phyloP scores from a whole-genome alignment of 164 flowering plant genomes.

The Vitis cinerea region DNA sequence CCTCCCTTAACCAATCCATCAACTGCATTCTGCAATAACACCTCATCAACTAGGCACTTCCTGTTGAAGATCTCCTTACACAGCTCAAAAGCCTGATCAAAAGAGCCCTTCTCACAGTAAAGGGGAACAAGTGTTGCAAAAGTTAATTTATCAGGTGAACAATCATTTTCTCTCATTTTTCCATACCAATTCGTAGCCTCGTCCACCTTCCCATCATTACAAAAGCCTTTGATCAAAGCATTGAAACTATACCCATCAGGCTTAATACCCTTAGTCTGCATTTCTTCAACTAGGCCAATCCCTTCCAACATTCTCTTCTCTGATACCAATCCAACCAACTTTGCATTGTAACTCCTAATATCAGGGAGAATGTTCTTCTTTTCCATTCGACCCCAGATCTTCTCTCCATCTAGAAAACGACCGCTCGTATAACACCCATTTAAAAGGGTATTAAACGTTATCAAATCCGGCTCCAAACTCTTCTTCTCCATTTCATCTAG shows the following conservation, averaged over 20 bases:
- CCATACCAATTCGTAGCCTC: conserved; percentile 40
- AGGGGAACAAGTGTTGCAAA: conserved; percentile 28
- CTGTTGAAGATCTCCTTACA: conserved; percentile 23
- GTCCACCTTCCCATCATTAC: conserved; percentile 30
- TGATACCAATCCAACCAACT: conserved; percentile 31
- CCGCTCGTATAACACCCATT: conserved; percentile 26
- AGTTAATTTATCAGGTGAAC: conserved; percentile 18
- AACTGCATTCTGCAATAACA: conserved; percentile 36
- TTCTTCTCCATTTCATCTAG: conserved; percentile 48
- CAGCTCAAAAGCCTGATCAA: conserved; percentile 31
- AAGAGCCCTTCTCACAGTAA: conserved; percentile 39
- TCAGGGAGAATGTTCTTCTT: conserved; percentile 32
- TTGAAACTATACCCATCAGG: conserved; percentile 38
- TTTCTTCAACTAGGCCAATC: conserved; percentile 30
- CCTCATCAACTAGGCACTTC: conserved; percentile 9
- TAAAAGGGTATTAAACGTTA: conserved; percentile 46
- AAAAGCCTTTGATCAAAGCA: conserved; percentile 39
- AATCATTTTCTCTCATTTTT: conserved; percentile 17
- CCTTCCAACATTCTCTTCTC: conserved; percentile 29
- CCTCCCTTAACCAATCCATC: conserved; percentile 38
- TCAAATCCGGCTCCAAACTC: conserved; percentile 37
- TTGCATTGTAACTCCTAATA: conserved; percentile 42
- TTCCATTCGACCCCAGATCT: conserved; percentile 53
- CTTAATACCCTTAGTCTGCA: conserved; percentile 25
- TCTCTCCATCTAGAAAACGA: conserved; percentile 40